Conservation (phyloP, 345 rosid genomes). For the Mallotus nudiflorus region DNA sequence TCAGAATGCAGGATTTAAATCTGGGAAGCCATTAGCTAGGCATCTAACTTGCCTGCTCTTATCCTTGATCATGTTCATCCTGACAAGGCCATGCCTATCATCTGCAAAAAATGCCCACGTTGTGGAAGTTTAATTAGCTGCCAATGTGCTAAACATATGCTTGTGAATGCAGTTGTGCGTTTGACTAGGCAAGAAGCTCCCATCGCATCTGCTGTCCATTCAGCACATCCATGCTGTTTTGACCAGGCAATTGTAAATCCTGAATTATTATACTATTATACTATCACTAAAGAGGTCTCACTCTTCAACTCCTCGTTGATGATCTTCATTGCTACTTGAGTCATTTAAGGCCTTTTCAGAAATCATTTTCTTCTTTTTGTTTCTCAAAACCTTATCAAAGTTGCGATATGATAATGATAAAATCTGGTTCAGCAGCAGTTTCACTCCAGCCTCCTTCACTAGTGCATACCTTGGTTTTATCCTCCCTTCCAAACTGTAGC, state of each 20-base stretch:
- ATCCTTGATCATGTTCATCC: neutral
- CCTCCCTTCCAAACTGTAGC: slow-evolving; percentile 80
- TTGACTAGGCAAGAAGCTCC: too few relatives aligned
- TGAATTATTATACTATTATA: neutral
- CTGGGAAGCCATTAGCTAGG: too few relatives aligned
- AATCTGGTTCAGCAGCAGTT: slow-evolving; percentile 67
- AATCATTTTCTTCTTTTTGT: slow-evolving; percentile 54
- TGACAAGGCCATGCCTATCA: neutral
- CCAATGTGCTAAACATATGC: neutral
- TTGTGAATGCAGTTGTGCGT: neutral
- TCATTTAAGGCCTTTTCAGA: slow-evolving; percentile 15
- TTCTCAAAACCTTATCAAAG: slow-evolving; percentile 60
- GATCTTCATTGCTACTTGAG: slow-evolving; percentile 1
- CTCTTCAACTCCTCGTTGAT: neutral
- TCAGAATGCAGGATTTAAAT: neutral
- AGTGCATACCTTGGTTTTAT: slow-evolving; percentile 77
- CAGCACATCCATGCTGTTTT: neutral
- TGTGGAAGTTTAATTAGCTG: neutral
- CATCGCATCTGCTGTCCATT: too few relatives aligned
- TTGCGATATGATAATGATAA: slow-evolving; percentile 54
- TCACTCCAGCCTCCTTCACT: slow-evolving; percentile 63
- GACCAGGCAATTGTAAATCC: neutral
- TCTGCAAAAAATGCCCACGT: slow-evolving; percentile 2
- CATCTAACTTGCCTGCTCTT: neutral
- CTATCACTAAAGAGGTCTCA: neutral